A percentile compares a stretch with the other conserved stretches of the same genome.
phyloP scores from a whole-genome alignment of 2,329 filamentous ascomycete species.

The Plectosphaerella sp. region DNA sequence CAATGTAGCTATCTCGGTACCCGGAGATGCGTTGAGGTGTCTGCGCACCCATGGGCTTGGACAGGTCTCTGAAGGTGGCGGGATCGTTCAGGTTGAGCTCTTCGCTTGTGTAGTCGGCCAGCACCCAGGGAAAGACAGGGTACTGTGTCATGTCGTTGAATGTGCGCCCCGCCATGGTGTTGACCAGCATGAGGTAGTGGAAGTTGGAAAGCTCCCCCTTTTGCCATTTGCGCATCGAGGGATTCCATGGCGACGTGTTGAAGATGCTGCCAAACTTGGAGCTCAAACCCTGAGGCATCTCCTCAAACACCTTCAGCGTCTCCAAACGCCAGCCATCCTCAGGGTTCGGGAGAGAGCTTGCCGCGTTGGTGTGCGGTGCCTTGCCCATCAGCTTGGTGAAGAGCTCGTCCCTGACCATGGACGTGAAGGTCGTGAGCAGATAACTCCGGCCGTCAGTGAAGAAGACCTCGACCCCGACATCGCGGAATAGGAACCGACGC shows the following conservation, averaged over 20 bases:
- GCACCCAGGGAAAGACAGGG: constrained; percentile 94
- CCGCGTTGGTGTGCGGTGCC: constrained; percentile 73
- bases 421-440: constrained; percentile 77
- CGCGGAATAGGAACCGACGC: constrained; percentile 87
- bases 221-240: constrained; percentile 84
- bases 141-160: constrained; percentile 99
- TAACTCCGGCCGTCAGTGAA: constrained; percentile 97
- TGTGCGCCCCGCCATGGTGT: constrained; percentile 92
- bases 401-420: constrained; percentile 71
- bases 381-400: constrained; percentile 71
- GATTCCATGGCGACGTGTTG: constrained; percentile 74
- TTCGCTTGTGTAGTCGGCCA: constrained; percentile 93
- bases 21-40: constrained; percentile 69
- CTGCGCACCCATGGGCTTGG: constrained; percentile 95
- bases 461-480: constrained; percentile 95
- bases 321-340: constrained; percentile 94
- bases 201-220: constrained; percentile 97
- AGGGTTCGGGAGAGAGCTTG: constrained; percentile 65
- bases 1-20: constrained; percentile 79
- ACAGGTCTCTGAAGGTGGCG: constrained; percentile 81
- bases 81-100: constrained; percentile 85
- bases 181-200: constrained; percentile 97
- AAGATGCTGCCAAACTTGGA: constrained; percentile 92
- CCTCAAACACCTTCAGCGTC: constrained; percentile 65
- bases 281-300: constrained; percentile 61